Conservation (phyloP, 129 eudicot species). For the Apium graveolens region DNA sequence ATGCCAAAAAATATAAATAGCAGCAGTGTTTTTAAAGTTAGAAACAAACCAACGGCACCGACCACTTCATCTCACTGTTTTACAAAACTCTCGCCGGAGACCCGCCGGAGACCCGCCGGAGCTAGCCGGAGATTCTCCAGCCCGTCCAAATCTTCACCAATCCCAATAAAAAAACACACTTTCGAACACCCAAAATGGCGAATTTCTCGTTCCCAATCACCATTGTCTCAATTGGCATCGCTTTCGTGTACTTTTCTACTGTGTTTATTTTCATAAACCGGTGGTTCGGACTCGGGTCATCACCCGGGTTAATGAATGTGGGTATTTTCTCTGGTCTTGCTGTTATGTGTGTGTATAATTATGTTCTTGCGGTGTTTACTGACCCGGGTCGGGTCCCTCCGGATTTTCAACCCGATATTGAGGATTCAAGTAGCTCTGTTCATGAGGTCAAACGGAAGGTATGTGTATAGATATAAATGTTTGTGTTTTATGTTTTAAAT, state of each 20-base stretch:
- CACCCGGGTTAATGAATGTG: constrained; percentile 70
- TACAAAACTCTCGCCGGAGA: constrained; percentile 32
- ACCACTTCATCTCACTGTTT: neutral
- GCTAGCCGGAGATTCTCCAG: constrained; percentile 52
- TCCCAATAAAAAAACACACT: neutral
- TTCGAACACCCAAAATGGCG: constrained; percentile 20
- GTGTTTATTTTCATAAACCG: constrained; percentile 54
- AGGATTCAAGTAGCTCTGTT: constrained; percentile 52
- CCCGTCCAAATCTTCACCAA: neutral
- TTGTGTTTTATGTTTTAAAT: neutral
- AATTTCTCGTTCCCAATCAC: constrained; percentile 46
- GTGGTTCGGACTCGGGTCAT: constrained; percentile 80
- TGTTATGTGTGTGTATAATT: constrained; percentile 44
- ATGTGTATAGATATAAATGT: neutral
- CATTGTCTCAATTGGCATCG: constrained; percentile 43
- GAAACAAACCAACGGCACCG: neutral
- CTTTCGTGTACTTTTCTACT: constrained; percentile 59
- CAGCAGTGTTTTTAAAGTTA: neutral
- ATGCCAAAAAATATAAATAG: neutral
- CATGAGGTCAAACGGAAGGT: constrained; percentile 98
- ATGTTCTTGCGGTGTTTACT: constrained; percentile 44
- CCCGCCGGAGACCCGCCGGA: constrained; percentile 51
- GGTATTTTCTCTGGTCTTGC: constrained; percentile 47
- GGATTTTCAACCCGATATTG: constrained; percentile 64
- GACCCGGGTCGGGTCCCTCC: constrained; percentile 90